Percentiles rank a stretch among this genome's conserved stretches.
phyloP scores from a whole-genome alignment of 1,139 yeast genomes.

The Nakaseomyces glabratus region DNA sequence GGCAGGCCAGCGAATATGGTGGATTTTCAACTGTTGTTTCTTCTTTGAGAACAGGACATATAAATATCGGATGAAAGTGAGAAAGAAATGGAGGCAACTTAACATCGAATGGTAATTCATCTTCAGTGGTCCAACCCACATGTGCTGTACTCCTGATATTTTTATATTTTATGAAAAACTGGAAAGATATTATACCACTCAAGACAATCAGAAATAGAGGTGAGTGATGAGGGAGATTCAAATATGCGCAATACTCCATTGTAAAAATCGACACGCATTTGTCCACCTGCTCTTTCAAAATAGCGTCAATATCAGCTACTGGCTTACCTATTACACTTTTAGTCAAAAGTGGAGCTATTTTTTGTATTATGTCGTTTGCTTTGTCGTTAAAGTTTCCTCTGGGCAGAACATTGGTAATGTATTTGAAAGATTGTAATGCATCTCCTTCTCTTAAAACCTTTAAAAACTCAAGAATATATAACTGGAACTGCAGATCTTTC shows the following conservation, averaged over 20 bases:
- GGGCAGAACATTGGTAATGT: conserved; percentile 11
- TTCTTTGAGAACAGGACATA: conserved; percentile 85
- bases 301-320: conserved; percentile 14
- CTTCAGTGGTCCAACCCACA: conserved; percentile 48
- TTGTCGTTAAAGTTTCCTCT: conserved; percentile 10
- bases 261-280: conserved; percentile 41
- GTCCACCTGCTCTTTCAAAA: conserved; percentile 17
- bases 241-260: conserved; percentile 55
- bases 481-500: conserved; percentile 17
- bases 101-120: conserved; percentile 54
- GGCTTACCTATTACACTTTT: conserved; percentile 17
- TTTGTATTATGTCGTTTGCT: conserved; percentile 11
- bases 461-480: conserved; percentile 21
- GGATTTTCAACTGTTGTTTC: conserved; percentile 58
- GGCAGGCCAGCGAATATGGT: conserved; percentile 56
- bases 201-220: conserved; percentile 58
- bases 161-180: conserved; percentile 58
- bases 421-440: conserved; percentile 17
- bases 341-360: conserved; percentile 22
- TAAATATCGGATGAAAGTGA: conserved; percentile 73
- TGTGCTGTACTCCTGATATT: conserved; percentile 36
- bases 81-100: conserved; percentile 42
- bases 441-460: conserved; percentile 17
- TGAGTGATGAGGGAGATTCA: conserved; percentile 60
- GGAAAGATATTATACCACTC: conserved; percentile 66